These are phyloP conservation scores for Sporothrix mexicana DNA, from an alignment of 2,329 filamentous ascomycete species.

Conservation along the genomic window DNA sequence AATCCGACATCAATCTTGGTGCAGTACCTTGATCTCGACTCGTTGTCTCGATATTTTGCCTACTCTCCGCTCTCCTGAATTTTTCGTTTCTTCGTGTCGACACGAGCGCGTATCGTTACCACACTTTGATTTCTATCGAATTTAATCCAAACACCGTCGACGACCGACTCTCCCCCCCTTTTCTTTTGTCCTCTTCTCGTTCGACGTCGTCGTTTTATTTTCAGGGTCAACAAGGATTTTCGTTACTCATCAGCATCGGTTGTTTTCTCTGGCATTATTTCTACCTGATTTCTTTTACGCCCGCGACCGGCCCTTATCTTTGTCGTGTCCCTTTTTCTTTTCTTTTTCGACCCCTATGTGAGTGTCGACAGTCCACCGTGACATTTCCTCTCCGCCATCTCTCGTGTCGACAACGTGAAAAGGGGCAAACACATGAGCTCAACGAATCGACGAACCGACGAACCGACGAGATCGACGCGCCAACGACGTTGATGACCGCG, in stretches of 20 bases:
- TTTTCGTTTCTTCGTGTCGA: not conserved
- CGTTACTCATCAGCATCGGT: constrained; percentile 15
- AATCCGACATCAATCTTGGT: too few species aligned
- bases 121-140: not conserved
- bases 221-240: not conserved
- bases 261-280: constrained; percentile 21
- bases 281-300: not conserved
- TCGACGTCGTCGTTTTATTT: not conserved
- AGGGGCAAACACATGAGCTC: constrained; percentile 23
- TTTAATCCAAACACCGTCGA: not conserved
- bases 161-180: not conserved
- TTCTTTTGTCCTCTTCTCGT: not conserved
- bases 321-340: not conserved
- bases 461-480: constrained; percentile 6
- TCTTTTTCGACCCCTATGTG: constrained; percentile 22
- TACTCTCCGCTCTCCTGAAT: not conserved
- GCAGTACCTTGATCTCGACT: not conserved
- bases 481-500: not conserved
- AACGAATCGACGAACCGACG: not conserved
- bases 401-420: constrained; percentile 26
- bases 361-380: constrained; percentile 18
- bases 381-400: constrained; percentile 14
- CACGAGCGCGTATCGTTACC: constrained; percentile 5
- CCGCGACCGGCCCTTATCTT: not conserved
- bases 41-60: not conserved